Evolutionary conservation across 2,329 filamentous ascomycete species (phyloP).

Genomic region (Ceratocystis variospora): DNA sequence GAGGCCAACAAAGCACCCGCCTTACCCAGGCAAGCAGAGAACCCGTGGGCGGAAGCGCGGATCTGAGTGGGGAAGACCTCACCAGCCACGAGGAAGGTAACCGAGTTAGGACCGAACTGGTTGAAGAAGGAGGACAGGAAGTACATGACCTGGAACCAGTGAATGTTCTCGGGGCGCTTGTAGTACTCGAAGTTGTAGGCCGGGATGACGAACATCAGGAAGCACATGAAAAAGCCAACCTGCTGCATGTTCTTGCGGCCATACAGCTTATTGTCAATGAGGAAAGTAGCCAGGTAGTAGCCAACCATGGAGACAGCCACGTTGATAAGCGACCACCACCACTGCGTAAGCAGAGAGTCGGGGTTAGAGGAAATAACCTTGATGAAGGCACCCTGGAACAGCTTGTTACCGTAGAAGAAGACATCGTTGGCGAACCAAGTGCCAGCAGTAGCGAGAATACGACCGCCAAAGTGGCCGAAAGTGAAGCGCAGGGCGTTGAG

Average conservation of each 20-base stretch:
- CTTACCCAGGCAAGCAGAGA: conserved; percentile 86
- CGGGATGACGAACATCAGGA: conserved; percentile 84
- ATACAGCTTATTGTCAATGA: conserved; percentile 94
- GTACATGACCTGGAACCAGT: conserved; percentile 96
- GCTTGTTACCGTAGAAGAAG: conserved; percentile 98
- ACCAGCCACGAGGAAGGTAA: conserved; percentile 90
- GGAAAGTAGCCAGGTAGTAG: conserved; percentile 77
- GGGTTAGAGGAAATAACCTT: conserved; percentile 57
- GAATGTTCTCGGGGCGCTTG: conserved; percentile 54
- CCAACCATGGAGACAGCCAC: conserved; percentile 71
- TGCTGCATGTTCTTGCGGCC: conserved; percentile 95
- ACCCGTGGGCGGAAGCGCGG: conserved; percentile 84
- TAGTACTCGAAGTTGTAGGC: conserved; percentile 83
- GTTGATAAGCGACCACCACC: conserved; percentile 90
- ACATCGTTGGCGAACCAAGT: conserved; percentile 95
- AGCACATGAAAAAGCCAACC: conserved; percentile 81
- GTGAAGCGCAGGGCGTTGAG: conserved; percentile 66
- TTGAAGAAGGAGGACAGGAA: conserved; percentile 98
- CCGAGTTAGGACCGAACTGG: conserved; percentile 92
- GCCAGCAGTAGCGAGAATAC: conserved; percentile 72
- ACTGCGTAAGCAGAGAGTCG: conserved; percentile 65
- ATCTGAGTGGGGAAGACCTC: conserved; percentile 94
- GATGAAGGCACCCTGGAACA: conserved; percentile 90
- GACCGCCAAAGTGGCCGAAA: conserved; percentile 70
- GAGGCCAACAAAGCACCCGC: conserved; percentile 74